Base-by-base conservation (phyloP, 2,329 filamentous ascomycete species). In the Fusarium subglutinans region DNA sequence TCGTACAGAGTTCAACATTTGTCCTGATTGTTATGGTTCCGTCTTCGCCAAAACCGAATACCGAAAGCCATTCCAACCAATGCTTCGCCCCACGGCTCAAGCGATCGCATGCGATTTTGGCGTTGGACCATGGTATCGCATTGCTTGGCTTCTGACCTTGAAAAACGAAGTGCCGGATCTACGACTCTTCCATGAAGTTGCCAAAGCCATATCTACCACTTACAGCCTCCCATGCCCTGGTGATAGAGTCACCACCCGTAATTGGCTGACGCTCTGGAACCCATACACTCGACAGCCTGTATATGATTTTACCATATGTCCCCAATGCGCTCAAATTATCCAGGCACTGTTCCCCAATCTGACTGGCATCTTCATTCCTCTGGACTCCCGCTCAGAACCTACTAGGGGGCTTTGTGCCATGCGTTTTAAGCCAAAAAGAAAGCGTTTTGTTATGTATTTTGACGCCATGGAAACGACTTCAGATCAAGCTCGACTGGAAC, bases 121-220 rank as follows among this genome's bases (percentile, higher is more conserved):
- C 37, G 88, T 90, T 18, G 88, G 87, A 1, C 90, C 92, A 2
- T 98, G 95, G 94, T 92, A 94, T 77, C 91, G 94, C 35, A 90
- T 98, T 44, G 95, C 95, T 2, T 97, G 93, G 90, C 87, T 95
- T 7, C 87, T 97, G 71, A 95, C 91, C 5, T 84, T 93, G 59
- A 94, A 95, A 81, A 90, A 94, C 74, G 84, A 90, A 18, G 86
- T 89, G 24, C 86, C 88, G 7, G 90, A 94, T 73, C 83, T 96
- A 45, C 88, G 89, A 18, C 83, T 97, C 10, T 86, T 98, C 37
- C 89, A 92, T 66, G 88, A 89, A 43, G 86, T 98, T 40, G 91
- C 92, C 10, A 87, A 89, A 15, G 88, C 94, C 44, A 70, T 77
- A 22, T 59, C 78, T 11, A 84, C 88, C 5, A 86, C 88, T 9